Percentiles rank a stretch among this genome's conserved stretches.
Conservation (phyloP, 2,329 filamentous ascomycete genomes). For the Cercospora sp. region DNA sequence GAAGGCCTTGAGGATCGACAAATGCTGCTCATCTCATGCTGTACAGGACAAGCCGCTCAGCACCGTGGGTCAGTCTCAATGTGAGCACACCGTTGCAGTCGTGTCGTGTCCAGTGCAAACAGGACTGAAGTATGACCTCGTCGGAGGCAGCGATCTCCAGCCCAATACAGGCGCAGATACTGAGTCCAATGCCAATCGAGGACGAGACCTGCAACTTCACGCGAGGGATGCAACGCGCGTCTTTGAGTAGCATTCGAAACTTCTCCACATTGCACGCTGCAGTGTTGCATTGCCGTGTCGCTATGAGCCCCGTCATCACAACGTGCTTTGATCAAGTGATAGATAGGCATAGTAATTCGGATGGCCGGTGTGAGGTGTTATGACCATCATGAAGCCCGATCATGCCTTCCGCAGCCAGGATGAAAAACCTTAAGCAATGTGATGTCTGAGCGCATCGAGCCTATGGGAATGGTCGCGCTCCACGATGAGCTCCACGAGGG, state of each 20-base stretch:
- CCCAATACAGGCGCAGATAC: not conserved
- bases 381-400: not conserved
- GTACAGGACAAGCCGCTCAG: not conserved
- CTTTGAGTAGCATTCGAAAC: not conserved
- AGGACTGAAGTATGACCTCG: not conserved
- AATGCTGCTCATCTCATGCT: not conserved
- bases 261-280: not conserved
- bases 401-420: not conserved
- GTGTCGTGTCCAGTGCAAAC: not conserved
- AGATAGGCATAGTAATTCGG: not conserved
- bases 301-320: not conserved
- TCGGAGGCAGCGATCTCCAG: not conserved
- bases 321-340: not conserved
- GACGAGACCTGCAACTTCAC: not conserved
- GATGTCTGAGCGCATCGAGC: not conserved
- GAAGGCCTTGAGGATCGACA: not conserved
- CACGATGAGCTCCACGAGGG: not conserved
- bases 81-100: not conserved
- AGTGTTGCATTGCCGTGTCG: not conserved
- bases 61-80: not conserved
- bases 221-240: not conserved
- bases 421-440: not conserved
- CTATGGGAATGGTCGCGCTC: not conserved
- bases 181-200: not conserved
- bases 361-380: not conserved